phyloP scores from a whole-genome alignment of 108 stramenopile species.

The Discostella stelligeroides region DNA sequence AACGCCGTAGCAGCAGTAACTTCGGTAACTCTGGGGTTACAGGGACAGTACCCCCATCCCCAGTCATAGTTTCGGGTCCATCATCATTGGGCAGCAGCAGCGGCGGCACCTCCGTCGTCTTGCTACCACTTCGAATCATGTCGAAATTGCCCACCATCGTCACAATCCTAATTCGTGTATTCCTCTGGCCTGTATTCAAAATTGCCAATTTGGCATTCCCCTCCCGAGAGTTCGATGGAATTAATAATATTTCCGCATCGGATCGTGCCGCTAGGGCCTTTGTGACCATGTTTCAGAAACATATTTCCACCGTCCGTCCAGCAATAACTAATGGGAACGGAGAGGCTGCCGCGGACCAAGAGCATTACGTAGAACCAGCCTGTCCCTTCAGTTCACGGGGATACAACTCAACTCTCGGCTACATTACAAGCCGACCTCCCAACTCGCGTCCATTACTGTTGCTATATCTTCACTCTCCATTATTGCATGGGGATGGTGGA shows the following conservation, averaged over 20 bases:
- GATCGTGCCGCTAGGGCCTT: constrained; percentile 72
- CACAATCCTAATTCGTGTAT: constrained; percentile 43
- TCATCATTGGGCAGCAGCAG: neutral
- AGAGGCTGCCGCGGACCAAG: constrained; percentile 19
- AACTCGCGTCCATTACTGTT: constrained; percentile 53
- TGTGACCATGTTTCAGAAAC: constrained; percentile 40
- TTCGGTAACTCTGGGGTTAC: neutral
- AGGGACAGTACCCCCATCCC: no score
- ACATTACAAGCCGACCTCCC: constrained; percentile 11
- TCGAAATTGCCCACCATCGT: constrained; percentile 27
- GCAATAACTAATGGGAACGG: neutral
- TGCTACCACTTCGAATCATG: constrained; percentile 20
- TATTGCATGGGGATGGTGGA: constrained; percentile 56
- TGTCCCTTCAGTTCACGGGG: constrained; percentile 54
- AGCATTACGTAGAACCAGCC: constrained; percentile 50
- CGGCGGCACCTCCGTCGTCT: neutral
- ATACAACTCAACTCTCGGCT: constrained; percentile 25
- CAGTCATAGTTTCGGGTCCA: no score
- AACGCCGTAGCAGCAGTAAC: constrained; percentile 1
- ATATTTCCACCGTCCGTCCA: constrained; percentile 38
- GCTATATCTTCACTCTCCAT: constrained; percentile 74
- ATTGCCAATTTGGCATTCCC: constrained; percentile 50
- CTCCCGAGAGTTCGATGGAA: constrained; percentile 63
- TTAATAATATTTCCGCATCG: constrained; percentile 51
- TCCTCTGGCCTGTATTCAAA: constrained; percentile 57